phyloP scores from a whole-genome alignment of 2,329 filamentous ascomycete genomes.

The Penicillium thymicola region DNA sequence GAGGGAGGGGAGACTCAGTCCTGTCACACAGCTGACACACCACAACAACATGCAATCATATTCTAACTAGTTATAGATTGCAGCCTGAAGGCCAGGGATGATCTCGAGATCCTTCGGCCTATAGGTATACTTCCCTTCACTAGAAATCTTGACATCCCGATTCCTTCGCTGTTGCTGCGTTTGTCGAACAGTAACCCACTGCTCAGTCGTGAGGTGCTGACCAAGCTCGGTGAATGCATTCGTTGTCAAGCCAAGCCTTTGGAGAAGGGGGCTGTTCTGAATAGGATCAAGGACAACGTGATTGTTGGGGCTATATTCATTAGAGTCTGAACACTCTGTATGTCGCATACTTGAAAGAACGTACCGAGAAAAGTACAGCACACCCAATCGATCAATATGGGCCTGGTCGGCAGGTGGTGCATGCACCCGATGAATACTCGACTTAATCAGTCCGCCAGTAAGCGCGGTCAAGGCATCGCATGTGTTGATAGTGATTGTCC shows the following conservation, averaged over 20 bases:
- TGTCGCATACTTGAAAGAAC: background rate
- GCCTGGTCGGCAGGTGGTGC: conserved; percentile 50
- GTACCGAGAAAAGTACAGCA: conserved; percentile 48
- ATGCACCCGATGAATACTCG: conserved; percentile 50
- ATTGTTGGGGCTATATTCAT: conserved; percentile 38
- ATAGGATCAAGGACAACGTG: conserved; percentile 41
- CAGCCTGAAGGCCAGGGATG: conserved; percentile 41
- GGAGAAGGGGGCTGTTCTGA: conserved; percentile 37
- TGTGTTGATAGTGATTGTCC: conserved; percentile 52
- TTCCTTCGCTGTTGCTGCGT: conserved; percentile 44
- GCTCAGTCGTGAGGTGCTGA: conserved; percentile 40
- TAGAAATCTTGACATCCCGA: conserved; percentile 32
- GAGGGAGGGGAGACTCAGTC: too few relatives aligned
- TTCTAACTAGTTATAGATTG: conserved; percentile 34
- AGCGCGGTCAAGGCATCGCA: conserved; percentile 50
- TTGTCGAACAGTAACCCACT: conserved; percentile 43
- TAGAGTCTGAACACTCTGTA: background rate
- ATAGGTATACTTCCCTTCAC: conserved; percentile 38
- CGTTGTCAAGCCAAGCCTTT: conserved; percentile 35
- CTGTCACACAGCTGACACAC: too few relatives aligned
- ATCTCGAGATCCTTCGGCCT: conserved; percentile 41
- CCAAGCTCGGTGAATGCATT: conserved; percentile 43
- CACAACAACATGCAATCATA: background rate
- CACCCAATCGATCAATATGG: conserved; percentile 43
- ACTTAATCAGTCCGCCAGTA: conserved; percentile 51